Base-by-base conservation (phyloP, 208 protist species). In the Wallacemonas rigidus region DNA sequence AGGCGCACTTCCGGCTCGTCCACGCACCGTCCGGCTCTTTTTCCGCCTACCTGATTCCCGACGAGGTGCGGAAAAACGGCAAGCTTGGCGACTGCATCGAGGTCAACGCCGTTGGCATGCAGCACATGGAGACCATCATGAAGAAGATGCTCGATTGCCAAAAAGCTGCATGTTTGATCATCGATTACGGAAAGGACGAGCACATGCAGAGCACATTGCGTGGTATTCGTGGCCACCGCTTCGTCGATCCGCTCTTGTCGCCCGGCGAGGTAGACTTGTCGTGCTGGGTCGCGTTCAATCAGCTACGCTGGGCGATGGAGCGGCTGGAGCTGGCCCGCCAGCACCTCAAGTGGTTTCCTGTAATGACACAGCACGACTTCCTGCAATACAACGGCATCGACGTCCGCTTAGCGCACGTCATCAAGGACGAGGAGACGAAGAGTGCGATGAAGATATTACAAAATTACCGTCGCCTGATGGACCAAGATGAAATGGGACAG, bases 161-260 rank as follows among this genome's bases (percentile, higher is more conserved):
- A 71, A 93, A 90, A 72, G 82, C 91, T 4, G 89, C 92, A 11
- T 93, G 82, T 63, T 60, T 98, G 40, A 85, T 98, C 26, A 95
- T 98, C 50, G 94, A 98, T 84, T 98, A 98, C 72, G 94, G 94
- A 60, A 94, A 95, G 73, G 92, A 98, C 78, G 87, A 96, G 55
- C 78, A 93, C 78, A 95, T 97, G 88, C 88, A 94, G 64, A 94
- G 86, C 79, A 96, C 94, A 2, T 81, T 97, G 36, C 88, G 90
- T 14, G 94, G 91, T 55, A 97, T 97, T 67, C 87, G 89, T 26
- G 90, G 89, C 0, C 94, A 97, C 74, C 84, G 88, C 79, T 97
- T 97, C 65, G 89, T 97, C 2, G 86, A 95, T 60, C 92, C 91
- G 58, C 72, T 98, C 39, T 77, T 94, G 15, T 95, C 86, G 14